A percentile compares a stretch with the other conserved stretches of the same genome.
Evolutionary conservation across 805 yeast species (phyloP).

Genomic region (Lachancea fermentati): DNA sequence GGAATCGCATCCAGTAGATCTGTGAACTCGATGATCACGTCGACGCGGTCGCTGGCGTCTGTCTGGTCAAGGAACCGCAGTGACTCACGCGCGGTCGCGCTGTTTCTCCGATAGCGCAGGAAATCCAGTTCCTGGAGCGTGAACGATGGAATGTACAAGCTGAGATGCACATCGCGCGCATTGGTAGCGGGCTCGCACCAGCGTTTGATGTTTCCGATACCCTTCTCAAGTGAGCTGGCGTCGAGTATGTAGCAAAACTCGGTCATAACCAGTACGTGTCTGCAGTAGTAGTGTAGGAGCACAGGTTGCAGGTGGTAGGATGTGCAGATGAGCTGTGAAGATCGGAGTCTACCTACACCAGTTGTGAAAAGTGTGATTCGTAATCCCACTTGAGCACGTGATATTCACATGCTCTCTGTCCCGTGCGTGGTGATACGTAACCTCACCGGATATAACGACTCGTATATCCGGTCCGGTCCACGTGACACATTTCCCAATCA

Average conservation of each 20-base stretch:
- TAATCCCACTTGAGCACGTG: too few species aligned
- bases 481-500: too few species aligned
- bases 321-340: too few species aligned
- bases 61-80: constrained; percentile 51
- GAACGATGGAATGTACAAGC: constrained; percentile 45
- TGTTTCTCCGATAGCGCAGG: constrained; percentile 47
- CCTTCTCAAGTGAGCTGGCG: constrained; percentile 62
- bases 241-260: constrained; percentile 47
- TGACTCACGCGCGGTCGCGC: constrained; percentile 63
- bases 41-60: constrained; percentile 12
- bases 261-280: too few species aligned
- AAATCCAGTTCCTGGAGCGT: constrained; percentile 56
- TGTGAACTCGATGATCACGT: constrained; percentile 44
- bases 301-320: too few species aligned
- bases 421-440: too few species aligned
- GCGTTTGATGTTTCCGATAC: constrained; percentile 58
- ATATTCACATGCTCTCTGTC: too few species aligned
- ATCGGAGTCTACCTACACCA: too few species aligned
- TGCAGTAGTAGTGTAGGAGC: too few species aligned
- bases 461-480: too few species aligned
- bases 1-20: constrained; percentile 29
- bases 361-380: too few species aligned
- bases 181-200: constrained; percentile 42
- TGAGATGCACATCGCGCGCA: constrained; percentile 29
- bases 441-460: too few species aligned